Conservation (phyloP, 768 basidiomycete species). For the Hypsizygus marmoreus region DNA sequence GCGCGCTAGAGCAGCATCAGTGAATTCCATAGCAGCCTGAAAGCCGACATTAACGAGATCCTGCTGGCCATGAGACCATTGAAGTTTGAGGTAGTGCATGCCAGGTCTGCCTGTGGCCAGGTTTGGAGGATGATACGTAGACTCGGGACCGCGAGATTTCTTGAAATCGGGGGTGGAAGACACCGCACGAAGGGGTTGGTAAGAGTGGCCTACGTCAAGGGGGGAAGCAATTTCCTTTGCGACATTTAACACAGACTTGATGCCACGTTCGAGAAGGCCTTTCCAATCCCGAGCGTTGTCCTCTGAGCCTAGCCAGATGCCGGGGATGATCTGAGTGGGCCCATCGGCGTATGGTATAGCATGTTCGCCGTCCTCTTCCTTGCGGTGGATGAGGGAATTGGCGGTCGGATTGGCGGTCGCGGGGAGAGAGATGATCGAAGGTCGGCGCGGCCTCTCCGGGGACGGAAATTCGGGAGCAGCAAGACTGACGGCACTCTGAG, state of each 20-base stretch:
- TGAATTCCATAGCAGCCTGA: slow-evolving; percentile 76
- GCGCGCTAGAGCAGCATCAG: slow-evolving; percentile 73
- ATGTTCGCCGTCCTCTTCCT: slow-evolving; percentile 63
- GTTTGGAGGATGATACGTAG: slow-evolving; percentile 70
- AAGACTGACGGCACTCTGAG: slow-evolving; percentile 33
- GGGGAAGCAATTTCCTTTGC: slow-evolving; percentile 88
- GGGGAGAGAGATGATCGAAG: slow-evolving; percentile 73
- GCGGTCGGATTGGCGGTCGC: slow-evolving; percentile 46
- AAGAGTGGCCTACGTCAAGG: slow-evolving; percentile 49
- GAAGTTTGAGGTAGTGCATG: slow-evolving; percentile 86
- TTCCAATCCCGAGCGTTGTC: slow-evolving; percentile 88
- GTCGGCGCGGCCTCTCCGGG: slow-evolving; percentile 53
- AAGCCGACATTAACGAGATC: slow-evolving; percentile 83
- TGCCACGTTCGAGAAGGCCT: slow-evolving; percentile 67
- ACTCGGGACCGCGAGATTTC: slow-evolving; percentile 34
- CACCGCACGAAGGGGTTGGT: slow-evolving; percentile 57
- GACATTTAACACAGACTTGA: slow-evolving; percentile 85
- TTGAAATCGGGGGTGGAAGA: slow-evolving; percentile 71
- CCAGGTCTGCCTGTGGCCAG: slow-evolving; percentile 68
- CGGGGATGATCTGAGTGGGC: slow-evolving; percentile 82
- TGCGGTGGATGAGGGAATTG: slow-evolving; percentile 59
- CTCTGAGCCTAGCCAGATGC: slow-evolving; percentile 89
- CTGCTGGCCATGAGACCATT: slow-evolving; percentile 93
- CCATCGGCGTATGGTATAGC: slow-evolving; percentile 76
- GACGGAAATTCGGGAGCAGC: slow-evolving; percentile 29